Conservation (phyloP, 2,329 filamentous ascomycete genomes). For the Pseudocercospora fijiensis region DNA sequence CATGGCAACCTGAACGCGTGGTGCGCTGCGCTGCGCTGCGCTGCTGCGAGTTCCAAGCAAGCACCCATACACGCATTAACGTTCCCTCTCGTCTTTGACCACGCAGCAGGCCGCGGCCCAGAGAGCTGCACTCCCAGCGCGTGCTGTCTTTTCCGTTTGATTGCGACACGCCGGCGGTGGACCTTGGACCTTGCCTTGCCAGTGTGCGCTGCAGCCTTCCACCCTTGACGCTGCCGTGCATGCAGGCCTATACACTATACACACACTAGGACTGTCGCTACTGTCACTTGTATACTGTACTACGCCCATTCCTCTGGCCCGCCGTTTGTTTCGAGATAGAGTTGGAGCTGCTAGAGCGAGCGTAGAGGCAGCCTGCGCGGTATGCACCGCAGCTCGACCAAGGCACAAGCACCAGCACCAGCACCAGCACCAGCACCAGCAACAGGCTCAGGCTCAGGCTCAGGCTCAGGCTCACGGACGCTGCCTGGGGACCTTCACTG, state of each 20-base stretch:
- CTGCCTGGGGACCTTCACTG: too few relatives aligned
- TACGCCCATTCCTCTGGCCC: slow-evolving; percentile 6
- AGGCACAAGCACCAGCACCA: too few relatives aligned
- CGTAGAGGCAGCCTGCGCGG: background rate
- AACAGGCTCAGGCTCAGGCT: too few relatives aligned
- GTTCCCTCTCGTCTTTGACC: slow-evolving; percentile 8
- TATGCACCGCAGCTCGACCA: too few relatives aligned
- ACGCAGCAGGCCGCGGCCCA: background rate
- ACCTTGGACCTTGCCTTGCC: too few relatives aligned
- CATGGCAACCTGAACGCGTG: slow-evolving; percentile 3
- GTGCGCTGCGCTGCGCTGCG: background rate
- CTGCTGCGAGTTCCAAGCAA: slow-evolving; percentile 3
- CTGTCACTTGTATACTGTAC: too few relatives aligned
- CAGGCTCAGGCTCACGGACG: too few relatives aligned
- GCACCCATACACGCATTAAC: slow-evolving; percentile 7
- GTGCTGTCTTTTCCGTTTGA: slow-evolving; percentile 19
- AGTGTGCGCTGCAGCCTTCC: slow-evolving; percentile 2
- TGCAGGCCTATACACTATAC: background rate
- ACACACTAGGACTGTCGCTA: too few relatives aligned
- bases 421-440: too few relatives aligned
- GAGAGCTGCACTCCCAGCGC: background rate
- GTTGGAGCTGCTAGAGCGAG: slow-evolving; percentile 19
- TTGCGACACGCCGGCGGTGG: slow-evolving; percentile 26
- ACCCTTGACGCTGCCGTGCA: background rate
- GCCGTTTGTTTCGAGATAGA: slow-evolving; percentile 25